phyloP scores from a whole-genome alignment of 352 stramenopile species.

The Phytophthora uliginosa region DNA sequence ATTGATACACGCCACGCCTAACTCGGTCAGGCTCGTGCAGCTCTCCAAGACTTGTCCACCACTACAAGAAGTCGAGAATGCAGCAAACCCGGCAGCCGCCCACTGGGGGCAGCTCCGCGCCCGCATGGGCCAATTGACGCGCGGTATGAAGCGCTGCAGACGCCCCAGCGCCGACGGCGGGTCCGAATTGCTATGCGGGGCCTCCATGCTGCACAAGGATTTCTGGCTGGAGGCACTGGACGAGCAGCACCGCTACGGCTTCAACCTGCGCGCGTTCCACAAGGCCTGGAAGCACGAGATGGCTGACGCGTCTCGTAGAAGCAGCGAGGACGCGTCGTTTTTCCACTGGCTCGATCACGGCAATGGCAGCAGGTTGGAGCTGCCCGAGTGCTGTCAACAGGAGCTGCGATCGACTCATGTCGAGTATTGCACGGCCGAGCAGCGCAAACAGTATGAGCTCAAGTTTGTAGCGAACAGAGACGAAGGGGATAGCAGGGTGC shows the following conservation, averaged over 20 bases:
- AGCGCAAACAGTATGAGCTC: constrained; percentile 59
- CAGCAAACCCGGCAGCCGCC: background rate
- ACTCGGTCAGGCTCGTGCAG: constrained; percentile 23
- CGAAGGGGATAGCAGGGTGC: constrained; percentile 12
- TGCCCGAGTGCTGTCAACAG: constrained; percentile 66
- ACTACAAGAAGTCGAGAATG: background rate
- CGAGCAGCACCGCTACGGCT: constrained; percentile 78
- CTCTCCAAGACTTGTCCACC: constrained; percentile 5
- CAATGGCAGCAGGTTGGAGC: constrained; percentile 46
- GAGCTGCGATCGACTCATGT: constrained; percentile 57
- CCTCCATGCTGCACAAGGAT: constrained; percentile 70
- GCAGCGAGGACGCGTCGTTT: constrained; percentile 49
- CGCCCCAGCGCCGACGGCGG: constrained; percentile 6
- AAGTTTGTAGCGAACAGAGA: constrained; percentile 36
- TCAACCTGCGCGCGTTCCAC: constrained; percentile 76
- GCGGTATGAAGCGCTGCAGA: constrained; percentile 36
- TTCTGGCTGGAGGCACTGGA: constrained; percentile 85
- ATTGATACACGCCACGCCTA: constrained; percentile 4
- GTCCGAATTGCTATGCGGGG: constrained; percentile 9
- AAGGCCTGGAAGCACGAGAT: constrained; percentile 68
- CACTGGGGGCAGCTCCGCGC: constrained; percentile 48
- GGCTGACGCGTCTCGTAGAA: background rate
- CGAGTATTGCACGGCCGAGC: constrained; percentile 56
- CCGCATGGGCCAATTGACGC: constrained; percentile 41
- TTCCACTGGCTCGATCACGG: constrained; percentile 83